Evolutionary conservation across 805 yeast species (phyloP).

Genomic region (Wilhelminamyces savonicus): DNA sequence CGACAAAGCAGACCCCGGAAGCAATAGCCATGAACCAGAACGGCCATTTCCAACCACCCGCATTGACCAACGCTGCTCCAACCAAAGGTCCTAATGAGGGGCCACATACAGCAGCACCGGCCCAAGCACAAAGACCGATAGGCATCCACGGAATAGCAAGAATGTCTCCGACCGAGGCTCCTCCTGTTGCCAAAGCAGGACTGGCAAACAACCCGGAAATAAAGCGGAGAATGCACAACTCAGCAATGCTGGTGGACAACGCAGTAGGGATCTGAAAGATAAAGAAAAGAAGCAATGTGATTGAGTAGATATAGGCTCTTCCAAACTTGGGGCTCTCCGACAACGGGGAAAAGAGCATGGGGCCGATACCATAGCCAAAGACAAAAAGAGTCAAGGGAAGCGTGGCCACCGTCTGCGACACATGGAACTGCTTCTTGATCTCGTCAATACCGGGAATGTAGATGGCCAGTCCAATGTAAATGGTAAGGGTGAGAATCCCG

Average conservation of each 20-base stretch:
- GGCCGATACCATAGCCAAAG: conserved; percentile 57
- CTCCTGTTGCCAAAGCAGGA: conserved; percentile 54
- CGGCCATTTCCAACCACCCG: conserved; percentile 42
- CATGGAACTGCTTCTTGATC: conserved; percentile 41
- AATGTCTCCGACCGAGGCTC: conserved; percentile 51
- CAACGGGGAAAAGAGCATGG: conserved; percentile 52
- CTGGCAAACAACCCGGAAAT: conserved; percentile 50
- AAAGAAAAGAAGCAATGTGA: conserved; percentile 41
- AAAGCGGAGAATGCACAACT: conserved; percentile 44
- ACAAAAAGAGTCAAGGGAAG: conserved; percentile 51
- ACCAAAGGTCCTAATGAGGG: conserved; percentile 52
- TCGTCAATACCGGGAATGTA: conserved; percentile 45
- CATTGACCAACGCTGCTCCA: conserved; percentile 41
- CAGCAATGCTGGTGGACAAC: conserved; percentile 42
- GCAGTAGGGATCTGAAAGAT: conserved; percentile 55
- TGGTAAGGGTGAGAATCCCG: conserved; percentile 42
- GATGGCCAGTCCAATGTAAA: conserved; percentile 53
- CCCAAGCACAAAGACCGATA: conserved; percentile 45
- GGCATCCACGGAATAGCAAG: conserved; percentile 37
- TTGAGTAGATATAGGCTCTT: conserved; percentile 43
- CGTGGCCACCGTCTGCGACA: conserved; percentile 38
- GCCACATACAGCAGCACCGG: conserved; percentile 48
- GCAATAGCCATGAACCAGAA: conserved; percentile 46
- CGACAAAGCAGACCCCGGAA: conserved; percentile 29
- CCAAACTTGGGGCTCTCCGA: conserved; percentile 52